phyloP scores from a whole-genome alignment of 768 basidiomycete genomes.

The Gymnopilus junonius region DNA sequence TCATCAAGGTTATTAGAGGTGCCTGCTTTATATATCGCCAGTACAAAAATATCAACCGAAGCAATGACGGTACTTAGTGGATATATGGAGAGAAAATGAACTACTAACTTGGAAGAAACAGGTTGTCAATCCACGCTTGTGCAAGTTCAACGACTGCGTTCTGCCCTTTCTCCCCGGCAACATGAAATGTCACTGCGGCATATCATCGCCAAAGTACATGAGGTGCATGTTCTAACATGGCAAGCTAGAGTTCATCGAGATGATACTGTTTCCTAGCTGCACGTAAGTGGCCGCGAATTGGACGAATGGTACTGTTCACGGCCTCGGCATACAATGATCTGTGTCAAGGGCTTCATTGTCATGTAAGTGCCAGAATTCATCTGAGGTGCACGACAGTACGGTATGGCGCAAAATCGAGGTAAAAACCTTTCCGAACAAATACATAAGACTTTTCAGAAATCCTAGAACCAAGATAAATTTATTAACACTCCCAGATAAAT shows the following conservation, averaged over 20 bases:
- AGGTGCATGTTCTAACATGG: constrained; percentile 25
- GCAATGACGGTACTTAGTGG: no score
- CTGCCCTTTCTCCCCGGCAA: constrained; percentile 17
- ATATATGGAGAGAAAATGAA: neutral
- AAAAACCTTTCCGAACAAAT: no score
- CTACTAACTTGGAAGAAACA: constrained; percentile 22
- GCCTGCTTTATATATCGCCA: no score
- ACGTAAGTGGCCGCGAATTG: neutral
- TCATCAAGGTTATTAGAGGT: no score
- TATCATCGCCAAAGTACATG: constrained; percentile 19
- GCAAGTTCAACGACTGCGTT: constrained; percentile 17
- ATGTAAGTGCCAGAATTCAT: neutral
- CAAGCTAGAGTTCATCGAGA: constrained; percentile 18
- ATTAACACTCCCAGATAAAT: no score
- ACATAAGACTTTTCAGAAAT: no score
- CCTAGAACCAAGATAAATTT: no score
- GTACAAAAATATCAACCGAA: no score
- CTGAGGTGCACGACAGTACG: neutral
- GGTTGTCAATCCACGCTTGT: constrained; percentile 9
- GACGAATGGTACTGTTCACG: neutral
- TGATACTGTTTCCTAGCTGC: neutral
- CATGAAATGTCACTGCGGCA: constrained; percentile 22
- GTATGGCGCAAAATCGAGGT: no score
- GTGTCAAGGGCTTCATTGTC: neutral
- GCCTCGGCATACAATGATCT: neutral